Percentiles rank a stretch among this genome's conserved stretches.
These are phyloP conservation scores for Zymoseptoria ardabiliae DNA, from an alignment of 2,329 filamentous ascomycete species.

Conservation along the genomic window DNA sequence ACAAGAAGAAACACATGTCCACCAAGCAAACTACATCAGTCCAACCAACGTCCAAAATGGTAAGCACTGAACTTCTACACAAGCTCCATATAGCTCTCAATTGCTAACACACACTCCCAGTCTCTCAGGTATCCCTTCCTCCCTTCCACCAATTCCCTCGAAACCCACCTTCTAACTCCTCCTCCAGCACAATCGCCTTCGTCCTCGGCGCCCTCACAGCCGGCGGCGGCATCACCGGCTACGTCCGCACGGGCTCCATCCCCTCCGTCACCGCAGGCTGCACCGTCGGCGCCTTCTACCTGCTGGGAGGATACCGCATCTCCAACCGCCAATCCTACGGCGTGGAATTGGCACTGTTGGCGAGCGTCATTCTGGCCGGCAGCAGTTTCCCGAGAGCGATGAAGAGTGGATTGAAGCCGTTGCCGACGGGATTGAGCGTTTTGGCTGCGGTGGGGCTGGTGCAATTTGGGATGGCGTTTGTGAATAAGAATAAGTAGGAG, in stretches of 20 bases:
- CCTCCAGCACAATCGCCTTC: conserved; percentile 54
- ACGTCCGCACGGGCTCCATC: conserved; percentile 72
- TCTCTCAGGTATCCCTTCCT: neutral
- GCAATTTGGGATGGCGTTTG: conserved; percentile 67
- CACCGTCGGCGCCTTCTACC: conserved; percentile 72
- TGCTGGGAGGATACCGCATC: conserved; percentile 73
- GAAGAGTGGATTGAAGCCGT: conserved; percentile 65
- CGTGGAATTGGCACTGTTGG: conserved; percentile 79
- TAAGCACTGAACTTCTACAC: neutral
- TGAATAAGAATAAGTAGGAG: conserved; percentile 18
- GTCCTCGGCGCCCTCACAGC: conserved; percentile 76
- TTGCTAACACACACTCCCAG: conserved; percentile 1
- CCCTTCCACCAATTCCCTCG: neutral
- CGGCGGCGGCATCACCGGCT: conserved; percentile 80
- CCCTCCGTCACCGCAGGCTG: conserved; percentile 81
- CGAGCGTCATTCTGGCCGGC: conserved; percentile 75
- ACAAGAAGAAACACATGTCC: neutral
- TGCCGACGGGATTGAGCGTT: conserved; percentile 72
- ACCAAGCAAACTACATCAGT: conserved; percentile 3
- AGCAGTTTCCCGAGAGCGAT: conserved; percentile 82
- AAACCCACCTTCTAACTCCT: neutral
- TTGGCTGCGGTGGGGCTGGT: conserved; percentile 71
- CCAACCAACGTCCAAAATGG: conserved; percentile 7
- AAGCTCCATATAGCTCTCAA: neutral
- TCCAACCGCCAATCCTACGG: conserved; percentile 70